Evolutionary conservation across 2,329 filamentous ascomycete genomes (phyloP).

Genomic region (Colletotrichum sp.): DNA sequence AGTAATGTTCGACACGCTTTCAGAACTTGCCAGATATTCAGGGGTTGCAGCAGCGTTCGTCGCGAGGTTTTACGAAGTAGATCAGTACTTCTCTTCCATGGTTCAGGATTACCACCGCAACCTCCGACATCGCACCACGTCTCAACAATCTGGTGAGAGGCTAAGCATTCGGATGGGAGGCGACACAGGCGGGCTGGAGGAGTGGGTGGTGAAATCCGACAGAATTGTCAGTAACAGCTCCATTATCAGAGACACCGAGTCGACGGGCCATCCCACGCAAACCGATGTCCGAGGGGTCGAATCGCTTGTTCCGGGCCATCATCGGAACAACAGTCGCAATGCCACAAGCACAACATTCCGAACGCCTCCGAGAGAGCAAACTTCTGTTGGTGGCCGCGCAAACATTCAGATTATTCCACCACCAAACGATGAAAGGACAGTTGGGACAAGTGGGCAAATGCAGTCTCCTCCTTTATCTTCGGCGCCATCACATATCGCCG

Average conservation of each 20-base stretch:
- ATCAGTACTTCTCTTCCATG: conserved; percentile 7
- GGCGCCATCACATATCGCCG: neutral
- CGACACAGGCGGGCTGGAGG: conserved; percentile 56
- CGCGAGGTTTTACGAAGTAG: conserved; percentile 8
- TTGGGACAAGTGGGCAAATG: neutral
- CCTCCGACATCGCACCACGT: neutral
- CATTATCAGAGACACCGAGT: conserved; percentile 36
- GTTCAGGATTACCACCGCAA: conserved; percentile 11
- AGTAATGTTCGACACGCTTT: neutral
- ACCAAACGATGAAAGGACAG: neutral
- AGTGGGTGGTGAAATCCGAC: conserved; percentile 49
- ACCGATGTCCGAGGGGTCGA: conserved; percentile 18
- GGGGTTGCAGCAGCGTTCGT: conserved; percentile 11
- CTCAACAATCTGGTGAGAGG: conserved; percentile 11
- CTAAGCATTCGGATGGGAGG: conserved; percentile 45
- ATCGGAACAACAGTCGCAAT: neutral
- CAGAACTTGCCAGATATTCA: neutral
- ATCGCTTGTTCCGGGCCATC: neutral
- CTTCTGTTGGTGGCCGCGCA: neutral
- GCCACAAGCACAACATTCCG: neutral
- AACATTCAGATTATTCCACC: neutral
- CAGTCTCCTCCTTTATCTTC: neutral
- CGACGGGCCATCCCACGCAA: conserved; percentile 27
- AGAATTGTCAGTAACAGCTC: conserved; percentile 48
- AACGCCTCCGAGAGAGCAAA: neutral